Base-by-base conservation (phyloP, 2,329 filamentous ascomycete species). In the Nigrospora sphaerica region DNA sequence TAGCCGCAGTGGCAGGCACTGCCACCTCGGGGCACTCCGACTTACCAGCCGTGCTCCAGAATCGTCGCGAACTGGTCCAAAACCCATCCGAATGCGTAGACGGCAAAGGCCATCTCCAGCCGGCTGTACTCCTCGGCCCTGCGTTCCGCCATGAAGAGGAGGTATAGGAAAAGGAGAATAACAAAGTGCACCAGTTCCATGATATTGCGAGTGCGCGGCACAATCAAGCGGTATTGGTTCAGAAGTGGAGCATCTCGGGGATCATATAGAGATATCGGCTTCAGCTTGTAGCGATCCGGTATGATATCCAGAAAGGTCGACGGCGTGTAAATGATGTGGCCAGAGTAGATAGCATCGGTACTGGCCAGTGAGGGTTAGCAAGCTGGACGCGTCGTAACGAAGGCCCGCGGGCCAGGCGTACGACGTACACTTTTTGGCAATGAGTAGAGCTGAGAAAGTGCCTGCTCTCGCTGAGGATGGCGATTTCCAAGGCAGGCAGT, bases 141-240 rank as follows among this genome's bases (percentile, higher is more conserved):
- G 35, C 86, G 77, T 52, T 80, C 71, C 9, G 78, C 70, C 88
- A 93, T 92, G 47, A 88, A 83, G 10, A 76, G 67, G 7, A 89
- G 65, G 57, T 90, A 95, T 3, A 93, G 67, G 1, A 66, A 62
- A 12, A 93, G 72, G 1, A 95, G 70, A 10, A 86, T 66, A 28
- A 83, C 57, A 59, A 93, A 95, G 57, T 93, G 86, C 16, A 77
- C 70, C 2, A 85, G 76, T 64, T 95, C 88, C 46, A 93, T 74
- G 28, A 85, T 68, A 58, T 86, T 91, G 46, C 88, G 74, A 1
- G 85, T 92, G 13, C 87, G 75, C 12, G 88, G 88, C 10, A 95
- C 88, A 52, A 90, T 85, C 9, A 95, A 75, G 1, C 88, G 85
- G 59, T 93, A 93, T 61, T 95, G 88, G 57, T 95, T 92, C 18